A percentile compares a stretch with the other conserved stretches of the same genome.
Conservation (phyloP, 2,329 filamentous ascomycete genomes). For the Cercospora sesami region DNA sequence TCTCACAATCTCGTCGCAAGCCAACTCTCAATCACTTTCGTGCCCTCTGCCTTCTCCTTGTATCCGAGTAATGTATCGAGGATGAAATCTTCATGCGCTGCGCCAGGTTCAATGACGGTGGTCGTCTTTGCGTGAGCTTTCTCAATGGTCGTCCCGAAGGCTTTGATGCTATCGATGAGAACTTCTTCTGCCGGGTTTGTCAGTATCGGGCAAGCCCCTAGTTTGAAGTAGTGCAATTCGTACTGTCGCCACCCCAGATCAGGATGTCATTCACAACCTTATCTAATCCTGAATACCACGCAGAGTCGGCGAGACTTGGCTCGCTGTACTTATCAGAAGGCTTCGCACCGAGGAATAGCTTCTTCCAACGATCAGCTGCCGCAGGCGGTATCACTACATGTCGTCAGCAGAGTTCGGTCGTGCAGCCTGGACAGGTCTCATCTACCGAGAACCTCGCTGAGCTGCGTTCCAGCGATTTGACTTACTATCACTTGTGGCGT, state of each 20-base stretch:
- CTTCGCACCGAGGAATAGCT: constrained; percentile 47
- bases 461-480: not conserved
- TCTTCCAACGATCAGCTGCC: constrained; percentile 49
- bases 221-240: not conserved
- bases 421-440: not conserved
- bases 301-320: constrained; percentile 48
- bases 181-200: constrained; percentile 46
- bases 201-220: not conserved
- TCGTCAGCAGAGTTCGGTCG: not conserved
- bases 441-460: not conserved
- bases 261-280: constrained; percentile 49
- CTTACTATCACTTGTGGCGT: constrained; percentile 51
- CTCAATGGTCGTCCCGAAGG: constrained; percentile 52
- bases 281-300: constrained; percentile 56
- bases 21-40: constrained; percentile 43
- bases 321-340: constrained; percentile 56
- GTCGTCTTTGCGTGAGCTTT: constrained; percentile 41
- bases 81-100: constrained; percentile 47
- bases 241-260: constrained; percentile 54
- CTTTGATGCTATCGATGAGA: constrained; percentile 56
- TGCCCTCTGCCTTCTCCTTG: constrained; percentile 40
- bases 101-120: constrained; percentile 41
- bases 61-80: constrained; percentile 44
- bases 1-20: constrained; percentile 39
- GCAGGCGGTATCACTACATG: constrained; percentile 43